Conservation (phyloP, 805 yeast genomes). For the Blastobotrys muscicola region DNA sequence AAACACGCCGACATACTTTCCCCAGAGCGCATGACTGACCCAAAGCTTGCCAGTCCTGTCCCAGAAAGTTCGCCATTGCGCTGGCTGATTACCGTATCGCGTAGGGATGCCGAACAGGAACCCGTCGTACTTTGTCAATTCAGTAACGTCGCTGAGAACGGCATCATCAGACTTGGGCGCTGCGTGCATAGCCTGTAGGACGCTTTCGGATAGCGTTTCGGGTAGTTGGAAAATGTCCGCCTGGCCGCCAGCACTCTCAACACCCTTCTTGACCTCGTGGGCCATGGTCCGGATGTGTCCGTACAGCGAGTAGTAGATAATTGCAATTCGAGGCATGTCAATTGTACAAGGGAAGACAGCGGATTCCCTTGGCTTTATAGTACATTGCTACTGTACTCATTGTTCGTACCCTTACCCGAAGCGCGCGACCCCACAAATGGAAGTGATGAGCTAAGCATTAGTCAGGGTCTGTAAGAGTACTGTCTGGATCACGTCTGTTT, state of each 20-base stretch:
- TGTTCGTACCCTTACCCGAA: no score
- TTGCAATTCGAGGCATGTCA: slow-evolving; percentile 46
- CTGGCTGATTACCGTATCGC: slow-evolving; percentile 65
- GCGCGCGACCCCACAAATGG: no score
- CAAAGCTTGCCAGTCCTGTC: slow-evolving; percentile 70
- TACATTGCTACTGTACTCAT: no score
- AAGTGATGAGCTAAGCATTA: no score
- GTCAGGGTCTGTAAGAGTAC: no score
- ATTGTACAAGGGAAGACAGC: background rate
- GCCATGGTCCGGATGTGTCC: slow-evolving; percentile 70
- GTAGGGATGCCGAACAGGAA: slow-evolving; percentile 75
- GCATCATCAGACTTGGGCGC: slow-evolving; percentile 42
- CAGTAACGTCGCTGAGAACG: slow-evolving; percentile 44
- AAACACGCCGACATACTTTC: slow-evolving; percentile 71
- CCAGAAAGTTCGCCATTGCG: slow-evolving; percentile 71
- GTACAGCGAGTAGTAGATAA: slow-evolving; percentile 71
- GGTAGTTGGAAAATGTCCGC: slow-evolving; percentile 72
- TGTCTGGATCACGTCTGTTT: no score
- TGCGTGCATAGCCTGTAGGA: slow-evolving; percentile 54
- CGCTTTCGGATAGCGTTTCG: slow-evolving; percentile 61
- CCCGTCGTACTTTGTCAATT: slow-evolving; percentile 54
- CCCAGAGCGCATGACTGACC: slow-evolving; percentile 59
- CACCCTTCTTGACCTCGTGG: slow-evolving; percentile 56
- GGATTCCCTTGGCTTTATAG: no score
- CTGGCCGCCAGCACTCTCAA: slow-evolving; percentile 55